Evolutionary conservation across 768 basidiomycete genomes (phyloP).

Genomic region (Cystobasidium ongulense): DNA sequence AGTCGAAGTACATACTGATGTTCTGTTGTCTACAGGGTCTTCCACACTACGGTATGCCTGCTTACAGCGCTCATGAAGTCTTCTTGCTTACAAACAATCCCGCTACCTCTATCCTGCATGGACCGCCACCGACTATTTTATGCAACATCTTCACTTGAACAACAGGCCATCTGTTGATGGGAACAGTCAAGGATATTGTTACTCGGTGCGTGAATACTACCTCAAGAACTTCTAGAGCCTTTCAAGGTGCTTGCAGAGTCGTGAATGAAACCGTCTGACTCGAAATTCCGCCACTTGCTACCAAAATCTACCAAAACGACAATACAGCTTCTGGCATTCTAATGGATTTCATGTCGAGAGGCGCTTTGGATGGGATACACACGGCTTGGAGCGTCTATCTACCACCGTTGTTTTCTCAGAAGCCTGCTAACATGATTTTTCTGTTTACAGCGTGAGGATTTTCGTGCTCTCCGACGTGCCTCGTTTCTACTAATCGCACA

Average conservation of each 20-base stretch:
- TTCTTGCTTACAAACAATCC: not conserved
- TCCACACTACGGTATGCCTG: constrained; percentile 70
- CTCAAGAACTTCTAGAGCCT: not conserved
- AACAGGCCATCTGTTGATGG: constrained; percentile 45
- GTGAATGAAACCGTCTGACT: not conserved
- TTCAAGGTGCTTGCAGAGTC: not conserved
- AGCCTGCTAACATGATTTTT: no score
- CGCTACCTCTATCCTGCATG: not conserved
- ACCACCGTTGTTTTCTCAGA: no score
- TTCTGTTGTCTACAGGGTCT: constrained; percentile 51
- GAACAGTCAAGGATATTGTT: constrained; percentile 62
- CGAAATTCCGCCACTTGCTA: not conserved
- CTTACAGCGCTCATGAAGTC: constrained; percentile 29
- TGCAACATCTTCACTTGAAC: not conserved
- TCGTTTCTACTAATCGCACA: no score
- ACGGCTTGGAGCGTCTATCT: not conserved
- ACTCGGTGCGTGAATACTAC: constrained; percentile 12
- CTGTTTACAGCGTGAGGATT: no score
- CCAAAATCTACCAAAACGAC: not conserved
- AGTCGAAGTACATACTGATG: not conserved
- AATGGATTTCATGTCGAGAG: constrained; percentile 33
- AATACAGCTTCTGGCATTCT: constrained; percentile 26
- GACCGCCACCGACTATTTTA: not conserved
- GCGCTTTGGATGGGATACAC: constrained; percentile 31
- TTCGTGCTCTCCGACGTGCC: no score